Evolutionary conservation across 2,329 filamentous ascomycete species (phyloP).

Genomic region (Monilinia aucupariae): DNA sequence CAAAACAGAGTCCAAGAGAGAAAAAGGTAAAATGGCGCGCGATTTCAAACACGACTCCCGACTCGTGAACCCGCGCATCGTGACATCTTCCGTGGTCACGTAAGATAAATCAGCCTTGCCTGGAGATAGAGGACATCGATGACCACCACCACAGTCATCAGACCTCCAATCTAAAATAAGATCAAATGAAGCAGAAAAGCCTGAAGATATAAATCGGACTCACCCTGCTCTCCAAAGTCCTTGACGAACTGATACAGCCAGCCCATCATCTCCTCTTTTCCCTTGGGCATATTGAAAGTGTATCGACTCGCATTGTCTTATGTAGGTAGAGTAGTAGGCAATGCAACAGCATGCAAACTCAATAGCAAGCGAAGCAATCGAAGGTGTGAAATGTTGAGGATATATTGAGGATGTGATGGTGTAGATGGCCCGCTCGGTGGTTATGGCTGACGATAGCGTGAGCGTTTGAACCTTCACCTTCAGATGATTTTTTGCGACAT

Average conservation of each 20-base stretch:
- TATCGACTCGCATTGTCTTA: slow-evolving; percentile 10
- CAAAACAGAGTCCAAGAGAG: background rate
- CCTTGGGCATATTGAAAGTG: slow-evolving; percentile 8
- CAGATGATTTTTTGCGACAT: background rate
- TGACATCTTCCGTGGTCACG: background rate
- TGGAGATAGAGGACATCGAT: background rate
- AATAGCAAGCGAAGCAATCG: background rate
- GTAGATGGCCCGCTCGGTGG: too few species aligned
- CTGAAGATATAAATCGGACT: slow-evolving; percentile 6
- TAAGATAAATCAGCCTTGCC: background rate
- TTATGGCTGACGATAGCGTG: too few species aligned
- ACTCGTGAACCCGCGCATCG: slow-evolving; percentile 11
- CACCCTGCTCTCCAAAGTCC: slow-evolving; percentile 7
- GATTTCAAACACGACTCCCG: background rate
- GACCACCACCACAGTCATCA: background rate
- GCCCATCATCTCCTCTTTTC: slow-evolving; percentile 15
- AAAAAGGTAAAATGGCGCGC: background rate
- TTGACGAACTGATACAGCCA: slow-evolving; percentile 11
- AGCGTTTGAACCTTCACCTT: too few species aligned
- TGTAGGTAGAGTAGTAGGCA: background rate
- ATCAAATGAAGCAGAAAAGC: background rate
- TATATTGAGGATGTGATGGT: slow-evolving; percentile 6
- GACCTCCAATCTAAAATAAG: background rate
- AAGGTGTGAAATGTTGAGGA: slow-evolving; percentile 3
- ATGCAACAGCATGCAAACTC: background rate